phyloP scores from a whole-genome alignment of 2,329 filamentous ascomycete genomes.

The Diplodia seriata region DNA sequence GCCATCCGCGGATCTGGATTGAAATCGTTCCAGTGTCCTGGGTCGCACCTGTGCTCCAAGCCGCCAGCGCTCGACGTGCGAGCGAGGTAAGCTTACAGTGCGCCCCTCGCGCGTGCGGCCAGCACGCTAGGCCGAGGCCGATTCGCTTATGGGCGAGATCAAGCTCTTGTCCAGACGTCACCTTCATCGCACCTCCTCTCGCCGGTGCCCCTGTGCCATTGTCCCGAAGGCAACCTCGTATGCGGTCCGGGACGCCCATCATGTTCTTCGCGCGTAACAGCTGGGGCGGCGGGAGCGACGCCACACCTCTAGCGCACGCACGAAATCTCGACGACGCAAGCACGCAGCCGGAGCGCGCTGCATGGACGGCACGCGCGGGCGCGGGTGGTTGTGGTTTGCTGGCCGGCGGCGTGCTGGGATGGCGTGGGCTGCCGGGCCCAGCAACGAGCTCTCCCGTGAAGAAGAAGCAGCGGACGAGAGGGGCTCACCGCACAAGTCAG shows the following conservation, averaged over 20 bases:
- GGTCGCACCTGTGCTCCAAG: slow-evolving; percentile 26
- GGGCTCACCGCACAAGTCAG: slow-evolving; percentile 2
- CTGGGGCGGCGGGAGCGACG: neutral
- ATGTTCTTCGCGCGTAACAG: neutral
- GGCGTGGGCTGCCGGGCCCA: neutral
- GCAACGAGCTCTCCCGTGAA: slow-evolving; percentile 5
- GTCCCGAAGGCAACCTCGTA: neutral
- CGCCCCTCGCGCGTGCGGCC: neutral
- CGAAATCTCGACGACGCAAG: slow-evolving; percentile 8
- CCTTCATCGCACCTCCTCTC: neutral
- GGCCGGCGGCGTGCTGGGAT: neutral
- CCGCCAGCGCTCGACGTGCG: slow-evolving; percentile 16
- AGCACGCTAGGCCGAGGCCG: neutral
- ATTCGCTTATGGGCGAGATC: neutral
- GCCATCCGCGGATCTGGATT: slow-evolving; percentile 27
- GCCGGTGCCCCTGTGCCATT: neutral
- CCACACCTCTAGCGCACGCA: slow-evolving; percentile 9
- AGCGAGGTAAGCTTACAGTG: slow-evolving; percentile 20
- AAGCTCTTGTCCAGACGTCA: slow-evolving; percentile 1
- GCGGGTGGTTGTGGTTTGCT: neutral
- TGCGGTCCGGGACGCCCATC: neutral
- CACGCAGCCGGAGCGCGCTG: neutral
- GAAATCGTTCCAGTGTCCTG: slow-evolving; percentile 15
- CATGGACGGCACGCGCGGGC: neutral
- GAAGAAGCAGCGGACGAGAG: neutral